These are phyloP conservation scores for Aspergillus sclerotiicarbonarius DNA, from an alignment of 495 filamentous ascomycete species.

Conservation along the genomic window DNA sequence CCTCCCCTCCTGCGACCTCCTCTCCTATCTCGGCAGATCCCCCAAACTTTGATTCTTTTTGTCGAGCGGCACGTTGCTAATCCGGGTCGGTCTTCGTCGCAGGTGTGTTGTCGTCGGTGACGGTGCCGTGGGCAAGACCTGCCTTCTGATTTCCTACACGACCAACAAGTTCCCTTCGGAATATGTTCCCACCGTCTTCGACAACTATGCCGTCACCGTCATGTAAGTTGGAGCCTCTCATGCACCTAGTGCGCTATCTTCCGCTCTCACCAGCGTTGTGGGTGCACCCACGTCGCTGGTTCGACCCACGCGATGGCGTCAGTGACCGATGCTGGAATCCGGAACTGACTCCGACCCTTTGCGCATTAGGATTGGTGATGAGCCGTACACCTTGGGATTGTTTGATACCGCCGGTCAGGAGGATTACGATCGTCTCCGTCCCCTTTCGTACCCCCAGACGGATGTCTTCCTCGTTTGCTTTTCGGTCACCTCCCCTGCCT, in stretches of 20 bases:
- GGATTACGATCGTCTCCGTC: conserved; percentile 96
- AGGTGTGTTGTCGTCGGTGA: conserved; percentile 99
- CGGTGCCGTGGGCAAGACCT: conserved; percentile 98
- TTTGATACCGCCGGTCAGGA: conserved; percentile 99
- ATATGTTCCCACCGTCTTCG: conserved; percentile 99
- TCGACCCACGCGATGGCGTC: background rate
- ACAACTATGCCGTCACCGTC: conserved; percentile 99
- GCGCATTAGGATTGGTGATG: conserved; percentile 85
- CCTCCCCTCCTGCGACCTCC: conserved; percentile 9
- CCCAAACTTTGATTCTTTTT: conserved; percentile 1
- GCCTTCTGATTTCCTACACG: conserved; percentile 96
- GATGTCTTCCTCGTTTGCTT: conserved; percentile 99
- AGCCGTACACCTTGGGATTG: conserved; percentile 94
- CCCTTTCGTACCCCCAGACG: conserved; percentile 95
- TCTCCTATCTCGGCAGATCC: conserved; percentile 10
- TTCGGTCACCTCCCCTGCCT: conserved; percentile 96
- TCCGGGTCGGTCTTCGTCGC: conserved; percentile 13
- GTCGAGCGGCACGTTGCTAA: conserved; percentile 25
- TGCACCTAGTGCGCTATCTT: background rate
- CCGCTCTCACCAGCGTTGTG: background rate
- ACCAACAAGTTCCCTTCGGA: conserved; percentile 99
- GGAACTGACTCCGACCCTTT: conserved; percentile 11
- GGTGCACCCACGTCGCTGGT: background rate
- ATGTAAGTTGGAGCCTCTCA: conserved; percentile 68
- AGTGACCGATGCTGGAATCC: background rate